Percentiles rank a stretch among this genome's conserved stretches.
These are phyloP conservation scores for Bretziella fagacearum DNA, from an alignment of 2,329 filamentous ascomycete species.

Conservation along the genomic window DNA sequence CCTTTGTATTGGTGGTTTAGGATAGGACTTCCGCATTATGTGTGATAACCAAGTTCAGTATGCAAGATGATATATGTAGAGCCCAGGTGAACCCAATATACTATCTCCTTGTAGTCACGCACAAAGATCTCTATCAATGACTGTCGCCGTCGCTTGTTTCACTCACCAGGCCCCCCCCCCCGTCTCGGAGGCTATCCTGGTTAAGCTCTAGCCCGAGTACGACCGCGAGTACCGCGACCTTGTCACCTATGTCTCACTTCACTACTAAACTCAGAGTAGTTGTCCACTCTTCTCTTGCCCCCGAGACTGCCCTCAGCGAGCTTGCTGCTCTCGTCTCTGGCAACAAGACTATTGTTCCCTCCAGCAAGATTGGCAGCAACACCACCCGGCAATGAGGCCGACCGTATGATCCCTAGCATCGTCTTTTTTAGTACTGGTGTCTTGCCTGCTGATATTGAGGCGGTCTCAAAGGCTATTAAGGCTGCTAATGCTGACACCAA, in stretches of 20 bases:
- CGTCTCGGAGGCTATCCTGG: conserved; percentile 9
- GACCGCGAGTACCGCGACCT: conserved; percentile 6
- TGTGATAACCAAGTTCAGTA: too few species aligned
- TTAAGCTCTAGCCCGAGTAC: conserved; percentile 12
- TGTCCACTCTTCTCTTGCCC: conserved; percentile 10
- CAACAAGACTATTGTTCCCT: neutral
- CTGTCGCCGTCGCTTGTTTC: conserved; percentile 13
- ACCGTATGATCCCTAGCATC: conserved; percentile 2
- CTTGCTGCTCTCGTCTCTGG: conserved; percentile 9
- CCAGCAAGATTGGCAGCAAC: conserved; percentile 12
- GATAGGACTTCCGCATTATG: too few species aligned
- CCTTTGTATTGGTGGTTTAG: too few species aligned
- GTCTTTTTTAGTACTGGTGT: conserved; percentile 7
- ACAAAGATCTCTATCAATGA: too few species aligned
- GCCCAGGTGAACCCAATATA: too few species aligned
- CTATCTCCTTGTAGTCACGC: too few species aligned
- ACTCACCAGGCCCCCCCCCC: conserved; percentile 10
- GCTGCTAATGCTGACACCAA: conserved; percentile 1
- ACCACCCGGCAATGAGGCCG: neutral
- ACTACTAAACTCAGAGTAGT: conserved; percentile 7
- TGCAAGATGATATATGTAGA: too few species aligned
- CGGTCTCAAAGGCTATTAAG: conserved; percentile 7
- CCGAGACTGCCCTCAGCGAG: conserved; percentile 8
- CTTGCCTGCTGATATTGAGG: conserved; percentile 1
- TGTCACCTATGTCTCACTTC: neutral